phyloP scores from a whole-genome alignment of 331 rosid species.

The Rosa hybrid region DNA sequence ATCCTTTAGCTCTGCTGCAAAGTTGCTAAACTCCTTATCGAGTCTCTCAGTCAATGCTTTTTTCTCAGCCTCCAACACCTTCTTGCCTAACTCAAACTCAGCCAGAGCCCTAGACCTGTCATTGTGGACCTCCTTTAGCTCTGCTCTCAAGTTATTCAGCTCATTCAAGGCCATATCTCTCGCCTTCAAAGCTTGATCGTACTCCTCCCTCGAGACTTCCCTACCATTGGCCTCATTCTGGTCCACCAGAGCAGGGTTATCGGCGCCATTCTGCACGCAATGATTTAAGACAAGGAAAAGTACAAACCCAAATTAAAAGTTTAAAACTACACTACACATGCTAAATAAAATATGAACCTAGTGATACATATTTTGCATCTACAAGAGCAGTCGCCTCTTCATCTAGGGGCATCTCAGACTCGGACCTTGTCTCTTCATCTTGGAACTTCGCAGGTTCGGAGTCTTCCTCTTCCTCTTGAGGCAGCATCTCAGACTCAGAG shows the following conservation, averaged over 20 bases:
- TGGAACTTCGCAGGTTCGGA: too few species aligned
- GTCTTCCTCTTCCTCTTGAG: too few species aligned
- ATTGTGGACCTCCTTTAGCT: background rate
- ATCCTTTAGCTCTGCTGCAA: background rate
- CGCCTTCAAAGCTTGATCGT: background rate
- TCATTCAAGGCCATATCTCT: background rate
- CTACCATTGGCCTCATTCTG: background rate
- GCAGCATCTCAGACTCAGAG: too few species aligned
- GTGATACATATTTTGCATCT: too few species aligned
- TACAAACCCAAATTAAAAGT: background rate
- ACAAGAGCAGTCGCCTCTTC: too few species aligned
- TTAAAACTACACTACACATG: background rate
- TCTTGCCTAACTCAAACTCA: background rate
- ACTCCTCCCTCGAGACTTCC: background rate
- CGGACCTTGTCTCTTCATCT: too few species aligned
- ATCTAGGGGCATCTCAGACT: too few species aligned
- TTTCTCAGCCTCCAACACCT: background rate
- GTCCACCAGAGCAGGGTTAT: background rate
- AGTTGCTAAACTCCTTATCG: background rate
- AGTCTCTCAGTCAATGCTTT: background rate
- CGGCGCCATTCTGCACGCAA: background rate
- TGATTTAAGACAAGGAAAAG: background rate
- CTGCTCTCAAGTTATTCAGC: background rate
- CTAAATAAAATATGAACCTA: background rate
- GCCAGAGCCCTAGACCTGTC: background rate